Conservation (phyloP, 1,284 basidiomycete species). For the Cryptococcus sp. region DNA sequence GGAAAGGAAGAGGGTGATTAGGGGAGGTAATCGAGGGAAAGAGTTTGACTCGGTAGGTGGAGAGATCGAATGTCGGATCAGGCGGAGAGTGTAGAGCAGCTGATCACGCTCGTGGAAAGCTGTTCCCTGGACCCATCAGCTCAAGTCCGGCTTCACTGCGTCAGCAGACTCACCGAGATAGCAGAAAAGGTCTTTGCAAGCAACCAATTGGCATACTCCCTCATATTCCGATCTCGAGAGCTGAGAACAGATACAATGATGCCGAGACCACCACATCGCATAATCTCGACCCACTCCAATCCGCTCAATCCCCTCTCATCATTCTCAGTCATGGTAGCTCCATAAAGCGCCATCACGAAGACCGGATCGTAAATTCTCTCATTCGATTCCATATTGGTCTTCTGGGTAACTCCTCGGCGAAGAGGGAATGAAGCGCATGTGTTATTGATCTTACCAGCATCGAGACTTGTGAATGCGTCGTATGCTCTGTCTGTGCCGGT, state of each 20-base stretch:
- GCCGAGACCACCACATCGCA: conserved; percentile 73
- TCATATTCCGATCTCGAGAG: conserved; percentile 59
- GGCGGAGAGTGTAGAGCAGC: conserved; percentile 66
- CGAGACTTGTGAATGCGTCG: conserved; percentile 66
- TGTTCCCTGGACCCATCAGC: conserved; percentile 16
- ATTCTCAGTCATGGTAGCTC: conserved; percentile 59
- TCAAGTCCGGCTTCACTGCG: neutral
- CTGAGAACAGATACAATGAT: conserved; percentile 71
- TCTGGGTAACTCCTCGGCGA: conserved; percentile 10
- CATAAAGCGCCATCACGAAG: conserved; percentile 67
- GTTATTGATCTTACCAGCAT: conserved; percentile 63
- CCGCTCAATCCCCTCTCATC: conserved; percentile 54
- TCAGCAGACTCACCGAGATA: conserved; percentile 32
- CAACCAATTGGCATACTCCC: conserved; percentile 51
- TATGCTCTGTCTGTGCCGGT: conserved; percentile 51
- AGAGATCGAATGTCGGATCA: conserved; percentile 62
- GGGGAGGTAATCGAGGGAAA: conserved; percentile 56
- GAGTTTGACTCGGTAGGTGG: conserved; percentile 19
- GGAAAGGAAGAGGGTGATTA: conserved; percentile 71
- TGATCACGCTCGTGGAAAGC: conserved; percentile 77
- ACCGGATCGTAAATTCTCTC: conserved; percentile 72
- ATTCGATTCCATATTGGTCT: neutral
- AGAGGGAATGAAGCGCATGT: conserved; percentile 70
- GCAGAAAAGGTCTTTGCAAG: conserved; percentile 49
- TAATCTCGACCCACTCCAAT: conserved; percentile 76